phyloP scores from a whole-genome alignment of 1,284 basidiomycete genomes.

The Boletus hoseneyae region DNA sequence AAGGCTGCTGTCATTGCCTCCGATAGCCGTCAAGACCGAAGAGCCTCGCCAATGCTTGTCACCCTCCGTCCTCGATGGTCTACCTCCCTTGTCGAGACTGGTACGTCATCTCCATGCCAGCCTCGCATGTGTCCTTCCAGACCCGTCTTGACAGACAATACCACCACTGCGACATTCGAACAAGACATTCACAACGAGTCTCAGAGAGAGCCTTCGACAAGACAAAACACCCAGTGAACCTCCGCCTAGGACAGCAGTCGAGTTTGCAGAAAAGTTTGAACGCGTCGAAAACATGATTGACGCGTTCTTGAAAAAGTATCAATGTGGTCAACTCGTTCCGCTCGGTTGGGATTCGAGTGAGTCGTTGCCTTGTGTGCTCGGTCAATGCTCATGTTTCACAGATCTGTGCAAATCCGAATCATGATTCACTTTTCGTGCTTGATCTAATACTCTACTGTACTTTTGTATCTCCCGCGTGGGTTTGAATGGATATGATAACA shows the following conservation, averaged over 20 bases:
- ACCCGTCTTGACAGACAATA: neutral
- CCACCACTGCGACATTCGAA: neutral
- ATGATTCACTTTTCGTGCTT: conserved; percentile 8
- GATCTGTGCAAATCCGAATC: neutral
- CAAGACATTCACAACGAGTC: conserved; percentile 5
- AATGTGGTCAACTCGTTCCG: conserved; percentile 18
- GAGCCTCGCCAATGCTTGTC: conserved; percentile 9
- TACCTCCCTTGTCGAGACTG: conserved; percentile 7
- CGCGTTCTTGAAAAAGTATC: conserved; percentile 19
- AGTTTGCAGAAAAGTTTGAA: conserved; percentile 24
- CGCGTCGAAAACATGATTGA: conserved; percentile 22
- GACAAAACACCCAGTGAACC: neutral
- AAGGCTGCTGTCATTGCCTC: conserved; percentile 27
- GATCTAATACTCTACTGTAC: conserved; percentile 15
- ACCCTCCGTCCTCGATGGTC: neutral
- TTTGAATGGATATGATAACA: too few relatives aligned
- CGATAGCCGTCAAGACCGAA: conserved; percentile 30
- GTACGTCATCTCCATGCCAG: conserved; percentile 6
- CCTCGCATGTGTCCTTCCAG: too few relatives aligned
- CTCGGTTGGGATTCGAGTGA: conserved; percentile 31
- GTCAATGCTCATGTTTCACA: conserved; percentile 8
- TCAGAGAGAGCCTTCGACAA: conserved; percentile 14
- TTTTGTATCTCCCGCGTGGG: neutral
- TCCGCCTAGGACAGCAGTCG: conserved; percentile 20
- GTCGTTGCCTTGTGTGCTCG: neutral